These are phyloP conservation scores for Calendula officinalis DNA, from an alignment of 129 eudicot species.

Conservation along the genomic window DNA sequence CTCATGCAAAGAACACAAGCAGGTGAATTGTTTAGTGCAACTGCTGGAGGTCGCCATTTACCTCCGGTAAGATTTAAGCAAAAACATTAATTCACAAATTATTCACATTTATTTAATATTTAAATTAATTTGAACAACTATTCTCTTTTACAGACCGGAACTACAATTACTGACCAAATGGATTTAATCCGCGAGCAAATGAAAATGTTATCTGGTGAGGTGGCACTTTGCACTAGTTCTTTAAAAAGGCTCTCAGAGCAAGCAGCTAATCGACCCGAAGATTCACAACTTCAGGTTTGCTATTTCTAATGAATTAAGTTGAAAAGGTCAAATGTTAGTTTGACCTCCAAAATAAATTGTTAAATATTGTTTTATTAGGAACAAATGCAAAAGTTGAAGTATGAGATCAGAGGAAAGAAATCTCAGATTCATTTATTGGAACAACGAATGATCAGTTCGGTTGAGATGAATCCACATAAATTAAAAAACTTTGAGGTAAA, in stretches of 20 bases:
- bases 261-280: slow-evolving; percentile 62
- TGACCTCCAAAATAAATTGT: slow-evolving; percentile 26
- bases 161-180: slow-evolving; percentile 72
- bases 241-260: slow-evolving; percentile 74
- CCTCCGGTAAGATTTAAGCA: slow-evolving; percentile 53
- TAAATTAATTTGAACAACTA: slow-evolving; percentile 15
- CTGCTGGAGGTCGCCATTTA: slow-evolving; percentile 46
- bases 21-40: slow-evolving; percentile 68
- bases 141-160: slow-evolving; percentile 58
- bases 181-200: slow-evolving; percentile 79
- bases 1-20: slow-evolving; percentile 65
- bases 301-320: slow-evolving; percentile 5
- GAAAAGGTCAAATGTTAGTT: slow-evolving; percentile 9
- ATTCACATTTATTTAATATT: not conserved
- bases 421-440: slow-evolving; percentile 65
- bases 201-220: slow-evolving; percentile 84
- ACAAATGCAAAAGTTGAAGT: slow-evolving; percentile 57
- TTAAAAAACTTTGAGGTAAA: slow-evolving; percentile 61
- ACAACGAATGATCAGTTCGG: slow-evolving; percentile 73
- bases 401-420: slow-evolving; percentile 75
- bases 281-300: slow-evolving; percentile 51
- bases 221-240: slow-evolving; percentile 74
- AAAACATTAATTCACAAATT: not conserved
- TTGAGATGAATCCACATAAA: slow-evolving; percentile 42
- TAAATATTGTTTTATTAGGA: slow-evolving; percentile 35